Base-by-base conservation (phyloP, 2,329 filamentous ascomycete species). In the Pestalotiopsis sp. region DNA sequence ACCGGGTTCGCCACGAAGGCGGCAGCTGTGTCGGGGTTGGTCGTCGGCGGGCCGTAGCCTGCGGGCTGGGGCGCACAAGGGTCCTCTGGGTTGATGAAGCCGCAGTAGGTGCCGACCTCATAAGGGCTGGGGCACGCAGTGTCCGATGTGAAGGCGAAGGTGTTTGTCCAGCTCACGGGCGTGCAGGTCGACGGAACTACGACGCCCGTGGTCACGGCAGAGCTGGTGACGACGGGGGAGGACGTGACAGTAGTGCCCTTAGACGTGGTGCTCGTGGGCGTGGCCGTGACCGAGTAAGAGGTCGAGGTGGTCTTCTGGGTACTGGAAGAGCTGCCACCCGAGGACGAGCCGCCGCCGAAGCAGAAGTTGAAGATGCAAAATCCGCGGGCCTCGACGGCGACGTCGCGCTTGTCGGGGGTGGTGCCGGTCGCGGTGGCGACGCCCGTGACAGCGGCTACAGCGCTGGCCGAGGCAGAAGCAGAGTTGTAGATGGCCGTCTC, bases 61-160 rank as follows among this genome's bases (percentile, higher is more conserved):
- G 57, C 63, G 6, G 79, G 78, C 69, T 81, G 79, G 68, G 78
- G 74, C 25, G 78, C 75, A 70, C 79, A 81, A 61, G 78, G 72
- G 63, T 80, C 79, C 27, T 78, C 72, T 7, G 79, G 79, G 69
- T 80, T 80, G 72, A 80, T 77, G 71, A 80, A 80, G 25, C 79
- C 78, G 62, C 78, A 79, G 73, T 74, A 79, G 7, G 77, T 79
- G 27, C 77, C 77, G 13, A 71, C 73, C 68, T 79, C 77, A 20
- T 74, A 75, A 4, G 70, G 70, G 6, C 74, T 78, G 7, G 75
- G 70, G 71, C 77, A 79, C 25, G 74, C 67, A n/a, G 72, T 68
- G 36, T 65, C 69, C 9, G 75, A 71, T 31, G 74, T 75, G 61
- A 72, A 73, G 25, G 65, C 25, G 49, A 61, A 66, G 13, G 61